phyloP scores from a whole-genome alignment of 192 early-diverging fungal species.

The Coemansia sp. region DNA sequence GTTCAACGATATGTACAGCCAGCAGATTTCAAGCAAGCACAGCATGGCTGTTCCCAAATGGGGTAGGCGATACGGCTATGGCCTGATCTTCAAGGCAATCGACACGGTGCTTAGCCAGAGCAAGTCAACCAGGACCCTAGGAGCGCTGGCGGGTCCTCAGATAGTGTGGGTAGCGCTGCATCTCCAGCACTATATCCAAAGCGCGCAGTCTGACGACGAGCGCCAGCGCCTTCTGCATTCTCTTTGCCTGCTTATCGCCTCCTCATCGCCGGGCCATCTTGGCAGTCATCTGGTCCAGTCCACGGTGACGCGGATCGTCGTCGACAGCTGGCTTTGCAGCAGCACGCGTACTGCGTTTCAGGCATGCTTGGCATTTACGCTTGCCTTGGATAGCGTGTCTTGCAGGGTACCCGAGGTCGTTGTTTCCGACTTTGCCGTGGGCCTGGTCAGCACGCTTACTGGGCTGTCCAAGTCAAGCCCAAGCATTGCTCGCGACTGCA shows the following conservation, averaged over 20 bases:
- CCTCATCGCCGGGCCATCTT: constrained; percentile 13
- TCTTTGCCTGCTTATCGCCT: constrained; percentile 17
- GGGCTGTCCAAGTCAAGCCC: not conserved
- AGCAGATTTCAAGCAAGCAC: not conserved
- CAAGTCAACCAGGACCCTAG: not conserved
- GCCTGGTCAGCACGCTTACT: constrained; percentile 7
- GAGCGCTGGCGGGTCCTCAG: constrained; percentile 18
- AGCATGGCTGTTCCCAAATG: constrained; percentile 19
- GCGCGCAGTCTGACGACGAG: constrained; percentile 16
- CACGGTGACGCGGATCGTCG: constrained; percentile 14
- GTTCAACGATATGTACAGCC: not conserved
- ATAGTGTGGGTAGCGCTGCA: constrained; percentile 33
- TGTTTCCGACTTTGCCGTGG: not conserved
- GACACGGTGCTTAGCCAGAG: constrained; percentile 4
- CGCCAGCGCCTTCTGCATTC: constrained; percentile 23
- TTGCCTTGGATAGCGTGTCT: constrained; percentile 17
- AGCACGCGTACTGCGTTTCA: constrained; percentile 9
- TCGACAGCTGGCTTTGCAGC: constrained; percentile 25
- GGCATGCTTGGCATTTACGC: constrained; percentile 13
- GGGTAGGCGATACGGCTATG: constrained; percentile 28
- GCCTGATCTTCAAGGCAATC: constrained; percentile 10
- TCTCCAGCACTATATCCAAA: constrained; percentile 18
- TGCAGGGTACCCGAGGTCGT: not conserved
- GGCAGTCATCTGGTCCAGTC: constrained; percentile 30
- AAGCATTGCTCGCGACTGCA: not conserved